These are phyloP conservation scores for Ogataea saltuana DNA, from an alignment of 805 yeast genomes.

Conservation along the genomic window DNA sequence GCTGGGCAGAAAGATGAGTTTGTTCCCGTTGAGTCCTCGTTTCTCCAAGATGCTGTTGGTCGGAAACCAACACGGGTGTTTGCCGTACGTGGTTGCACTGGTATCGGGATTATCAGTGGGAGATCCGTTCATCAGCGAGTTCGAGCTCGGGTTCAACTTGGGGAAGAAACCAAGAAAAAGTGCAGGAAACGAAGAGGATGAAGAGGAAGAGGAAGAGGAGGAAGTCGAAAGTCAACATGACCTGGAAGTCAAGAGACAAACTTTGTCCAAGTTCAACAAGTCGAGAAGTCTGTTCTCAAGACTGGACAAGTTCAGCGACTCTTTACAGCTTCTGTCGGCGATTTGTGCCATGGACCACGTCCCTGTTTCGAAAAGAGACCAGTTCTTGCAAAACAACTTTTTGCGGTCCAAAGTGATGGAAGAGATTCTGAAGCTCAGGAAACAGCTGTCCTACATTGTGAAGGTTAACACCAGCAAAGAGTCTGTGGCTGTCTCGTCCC, in stretches of 20 bases:
- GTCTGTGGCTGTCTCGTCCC: constrained; percentile 50
- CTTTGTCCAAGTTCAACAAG: constrained; percentile 54
- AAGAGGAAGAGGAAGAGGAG: constrained; percentile 40
- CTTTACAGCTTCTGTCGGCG: constrained; percentile 70
- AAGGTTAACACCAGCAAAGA: constrained; percentile 63
- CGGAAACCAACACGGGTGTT: constrained; percentile 82
- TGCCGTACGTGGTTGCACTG: constrained; percentile 86
- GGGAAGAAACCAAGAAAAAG: background rate
- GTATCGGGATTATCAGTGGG: constrained; percentile 94
- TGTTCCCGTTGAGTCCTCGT: constrained; percentile 91
- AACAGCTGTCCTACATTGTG: constrained; percentile 76
- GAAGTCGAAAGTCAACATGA: constrained; percentile 39
- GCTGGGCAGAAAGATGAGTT: constrained; percentile 81
- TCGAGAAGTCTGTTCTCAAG: constrained; percentile 62
- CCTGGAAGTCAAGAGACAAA: constrained; percentile 40
- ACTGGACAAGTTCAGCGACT: constrained; percentile 76
- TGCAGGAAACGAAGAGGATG: constrained; percentile 35
- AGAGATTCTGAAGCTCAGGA: constrained; percentile 78
- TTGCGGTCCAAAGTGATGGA: constrained; percentile 79
- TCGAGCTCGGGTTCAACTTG: constrained; percentile 61
- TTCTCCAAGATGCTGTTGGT: constrained; percentile 86
- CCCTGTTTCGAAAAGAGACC: constrained; percentile 44
- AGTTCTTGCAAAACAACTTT: constrained; percentile 61
- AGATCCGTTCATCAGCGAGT: constrained; percentile 79
- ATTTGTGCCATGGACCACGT: constrained; percentile 87